Conservation (phyloP, 2,329 filamentous ascomycete genomes). For the Tympanopsis confertula region DNA sequence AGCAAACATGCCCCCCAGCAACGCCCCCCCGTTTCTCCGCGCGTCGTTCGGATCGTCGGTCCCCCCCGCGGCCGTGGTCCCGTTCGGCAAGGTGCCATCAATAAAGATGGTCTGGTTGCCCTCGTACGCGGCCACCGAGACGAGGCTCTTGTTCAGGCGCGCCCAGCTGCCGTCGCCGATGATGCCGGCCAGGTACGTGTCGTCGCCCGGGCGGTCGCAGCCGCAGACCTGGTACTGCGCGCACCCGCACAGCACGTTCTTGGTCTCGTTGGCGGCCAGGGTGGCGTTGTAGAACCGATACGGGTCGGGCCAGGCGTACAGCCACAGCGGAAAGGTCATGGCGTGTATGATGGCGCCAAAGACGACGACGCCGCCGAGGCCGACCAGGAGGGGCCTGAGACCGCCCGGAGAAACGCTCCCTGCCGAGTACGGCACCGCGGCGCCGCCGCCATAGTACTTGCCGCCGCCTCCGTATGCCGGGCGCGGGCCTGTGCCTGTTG, state of each 20-base stretch:
- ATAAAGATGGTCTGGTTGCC: conserved; percentile 54
- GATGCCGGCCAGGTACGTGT: conserved; percentile 46
- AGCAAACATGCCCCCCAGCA: too few species aligned
- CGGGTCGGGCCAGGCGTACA: conserved; percentile 44
- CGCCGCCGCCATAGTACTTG: conserved; percentile 56
- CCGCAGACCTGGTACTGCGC: conserved; percentile 42
- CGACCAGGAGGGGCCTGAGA: conserved; percentile 38
- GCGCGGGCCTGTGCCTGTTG: conserved; percentile 41
- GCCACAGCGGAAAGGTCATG: conserved; percentile 36
- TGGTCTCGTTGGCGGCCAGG: conserved; percentile 28
- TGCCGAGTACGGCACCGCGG: conserved; percentile 44
- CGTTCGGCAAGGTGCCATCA: conserved; percentile 66
- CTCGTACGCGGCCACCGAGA: conserved; percentile 51
- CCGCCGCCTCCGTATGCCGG: conserved; percentile 48
- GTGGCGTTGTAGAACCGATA: conserved; percentile 38
- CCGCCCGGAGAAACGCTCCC: conserved; percentile 35
- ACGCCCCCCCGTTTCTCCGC: too few species aligned
- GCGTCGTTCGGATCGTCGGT: conserved; percentile 23
- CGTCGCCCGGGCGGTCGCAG: conserved; percentile 57
- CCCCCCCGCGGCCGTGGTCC: conserved; percentile 41
- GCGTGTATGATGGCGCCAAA: conserved; percentile 57
- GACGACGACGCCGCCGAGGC: conserved; percentile 39
- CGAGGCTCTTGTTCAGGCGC: conserved; percentile 46
- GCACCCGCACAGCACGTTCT: conserved; percentile 38
- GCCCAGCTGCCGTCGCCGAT: conserved; percentile 54